Evolutionary conservation across 768 basidiomycete species (phyloP), one percentile per base, ranked within the genome.

Genomic region (Pleurotus ostreatus): DNA sequence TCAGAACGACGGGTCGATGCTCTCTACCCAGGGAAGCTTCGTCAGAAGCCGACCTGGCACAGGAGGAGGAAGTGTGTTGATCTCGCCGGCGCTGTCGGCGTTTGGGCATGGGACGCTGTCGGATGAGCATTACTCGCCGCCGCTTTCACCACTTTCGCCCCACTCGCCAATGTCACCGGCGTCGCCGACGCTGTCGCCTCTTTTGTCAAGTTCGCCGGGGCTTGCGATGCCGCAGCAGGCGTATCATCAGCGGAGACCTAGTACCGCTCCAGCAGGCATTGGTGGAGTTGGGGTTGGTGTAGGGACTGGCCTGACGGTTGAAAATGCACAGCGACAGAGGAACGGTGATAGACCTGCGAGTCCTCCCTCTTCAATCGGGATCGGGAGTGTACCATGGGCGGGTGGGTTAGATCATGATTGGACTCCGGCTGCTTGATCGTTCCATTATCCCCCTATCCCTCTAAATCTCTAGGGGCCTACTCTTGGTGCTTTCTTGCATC

Each of bases 51-150:
- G 67, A 46, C 69, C 67, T 30, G 61, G 58, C 23, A 55, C 55
- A 30, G 61, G 58, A 18, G 52, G 45, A 26, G 65, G 59, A 16
- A 59, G 55, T 52, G 65, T 59, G 2, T 62, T 70, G 5, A 62
- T 74, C 37, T 82, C 82, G 2, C 83, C 82, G 30, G 72, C 78
- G 0, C 58, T 79, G 46, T 83, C 82, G 0, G 79, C 78, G 0
- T 81, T 84, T 62, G 80, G 81, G 13, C 52, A 34, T 46, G 61
- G 34, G 13, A 57, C 39, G 60, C 59, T 46, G 52, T 65, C 63
- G 18, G 66, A 65, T 49, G 57, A 60, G 51, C 61, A 55, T 16
- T 59, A 44, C 43, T 61, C 62, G 23, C 52, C 61, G 55, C 53
- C 60, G 25, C 43, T 60, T 56, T 53, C 56, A 55, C 61, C 56